Evolutionary conservation across 2,329 filamentous ascomycete species (phyloP).

Genomic region (Cladosporium sp.): DNA sequence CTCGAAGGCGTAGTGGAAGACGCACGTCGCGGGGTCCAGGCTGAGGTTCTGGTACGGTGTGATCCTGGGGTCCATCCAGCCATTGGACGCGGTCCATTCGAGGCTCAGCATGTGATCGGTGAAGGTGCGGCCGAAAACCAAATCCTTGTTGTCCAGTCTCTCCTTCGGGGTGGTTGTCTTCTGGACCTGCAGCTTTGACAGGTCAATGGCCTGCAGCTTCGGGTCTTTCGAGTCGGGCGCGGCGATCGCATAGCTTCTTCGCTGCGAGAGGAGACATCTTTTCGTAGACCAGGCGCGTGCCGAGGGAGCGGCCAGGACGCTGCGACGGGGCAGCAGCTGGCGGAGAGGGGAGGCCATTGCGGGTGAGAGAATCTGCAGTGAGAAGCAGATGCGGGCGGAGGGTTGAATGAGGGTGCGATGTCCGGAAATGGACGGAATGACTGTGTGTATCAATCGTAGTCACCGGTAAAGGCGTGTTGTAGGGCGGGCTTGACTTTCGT

Average conservation of each 20-base stretch:
- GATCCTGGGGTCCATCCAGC: conserved; percentile 79
- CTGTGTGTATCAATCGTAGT: no score
- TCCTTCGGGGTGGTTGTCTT: conserved; percentile 70
- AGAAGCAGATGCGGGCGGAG: background rate
- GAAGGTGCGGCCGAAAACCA: conserved; percentile 86
- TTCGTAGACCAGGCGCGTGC: conserved; percentile 6
- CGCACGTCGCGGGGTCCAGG: conserved; percentile 90
- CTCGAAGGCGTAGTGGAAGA: conserved; percentile 97
- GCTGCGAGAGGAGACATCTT: conserved; percentile 6
- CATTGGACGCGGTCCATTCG: conserved; percentile 81
- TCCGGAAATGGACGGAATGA: no score
- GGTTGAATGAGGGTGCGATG: no score
- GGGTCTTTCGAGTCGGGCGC: conserved; percentile 42
- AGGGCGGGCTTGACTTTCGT: background rate
- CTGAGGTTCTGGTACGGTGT: conserved; percentile 94
- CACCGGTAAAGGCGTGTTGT: background rate
- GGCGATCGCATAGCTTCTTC: conserved; percentile 9
- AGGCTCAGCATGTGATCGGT: conserved; percentile 97
- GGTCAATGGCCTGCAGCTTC: conserved; percentile 64
- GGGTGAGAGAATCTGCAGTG: background rate
- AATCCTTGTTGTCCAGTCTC: conserved; percentile 66
- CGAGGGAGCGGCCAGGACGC: conserved; percentile 10
- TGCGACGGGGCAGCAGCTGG: conserved; percentile 8
- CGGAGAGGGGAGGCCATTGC: conserved; percentile 10
- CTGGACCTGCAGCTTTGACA: conserved; percentile 67